Percentiles rank a stretch among this genome's conserved stretches.
Conservation (phyloP, 352 stramenopile genomes). For the Pseudoperonospora humuli region DNA sequence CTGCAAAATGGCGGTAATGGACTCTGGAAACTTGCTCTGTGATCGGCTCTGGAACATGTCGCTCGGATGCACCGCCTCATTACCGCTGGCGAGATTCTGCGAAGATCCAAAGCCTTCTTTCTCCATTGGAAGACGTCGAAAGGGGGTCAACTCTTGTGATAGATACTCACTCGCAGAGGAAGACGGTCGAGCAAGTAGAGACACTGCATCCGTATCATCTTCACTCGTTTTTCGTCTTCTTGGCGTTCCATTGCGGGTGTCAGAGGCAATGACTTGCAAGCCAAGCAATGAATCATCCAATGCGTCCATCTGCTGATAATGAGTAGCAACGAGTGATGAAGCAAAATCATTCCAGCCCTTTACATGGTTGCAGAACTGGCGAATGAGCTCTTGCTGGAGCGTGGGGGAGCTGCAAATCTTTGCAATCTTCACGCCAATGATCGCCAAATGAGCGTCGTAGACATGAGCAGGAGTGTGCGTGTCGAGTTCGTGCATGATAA, state of each 20-base stretch:
- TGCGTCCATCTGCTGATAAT: slow-evolving; percentile 74
- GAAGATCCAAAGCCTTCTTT: slow-evolving; percentile 64
- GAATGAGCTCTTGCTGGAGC: slow-evolving; percentile 69
- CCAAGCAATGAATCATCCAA: slow-evolving; percentile 44
- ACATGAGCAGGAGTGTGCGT: slow-evolving; percentile 37
- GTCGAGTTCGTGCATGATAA: slow-evolving; percentile 61
- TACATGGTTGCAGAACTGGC: slow-evolving; percentile 60
- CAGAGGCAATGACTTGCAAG: slow-evolving; percentile 15
- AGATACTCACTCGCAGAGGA: slow-evolving; percentile 66
- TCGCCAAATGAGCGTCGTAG: slow-evolving; percentile 65
- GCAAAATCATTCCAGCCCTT: slow-evolving; percentile 58
- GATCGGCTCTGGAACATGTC: slow-evolving; percentile 66
- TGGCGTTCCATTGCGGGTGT: slow-evolving; percentile 8
- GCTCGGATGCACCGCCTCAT: slow-evolving; percentile 49
- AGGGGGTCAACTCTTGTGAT: slow-evolving; percentile 53
- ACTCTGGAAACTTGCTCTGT: slow-evolving; percentile 63
- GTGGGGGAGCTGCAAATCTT: slow-evolving; percentile 69
- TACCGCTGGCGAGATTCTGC: slow-evolving; percentile 47
- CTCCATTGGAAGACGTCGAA: slow-evolving; percentile 55
- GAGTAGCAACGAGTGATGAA: slow-evolving; percentile 54
- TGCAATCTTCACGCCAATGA: slow-evolving; percentile 73
- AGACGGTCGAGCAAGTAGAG: slow-evolving; percentile 40
- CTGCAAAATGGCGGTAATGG: slow-evolving; percentile 64
- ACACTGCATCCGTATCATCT: slow-evolving; percentile 43
- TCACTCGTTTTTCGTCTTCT: slow-evolving; percentile 21